phyloP scores from a whole-genome alignment of 352 stramenopile genomes.

The Phytophthora europaea region DNA sequence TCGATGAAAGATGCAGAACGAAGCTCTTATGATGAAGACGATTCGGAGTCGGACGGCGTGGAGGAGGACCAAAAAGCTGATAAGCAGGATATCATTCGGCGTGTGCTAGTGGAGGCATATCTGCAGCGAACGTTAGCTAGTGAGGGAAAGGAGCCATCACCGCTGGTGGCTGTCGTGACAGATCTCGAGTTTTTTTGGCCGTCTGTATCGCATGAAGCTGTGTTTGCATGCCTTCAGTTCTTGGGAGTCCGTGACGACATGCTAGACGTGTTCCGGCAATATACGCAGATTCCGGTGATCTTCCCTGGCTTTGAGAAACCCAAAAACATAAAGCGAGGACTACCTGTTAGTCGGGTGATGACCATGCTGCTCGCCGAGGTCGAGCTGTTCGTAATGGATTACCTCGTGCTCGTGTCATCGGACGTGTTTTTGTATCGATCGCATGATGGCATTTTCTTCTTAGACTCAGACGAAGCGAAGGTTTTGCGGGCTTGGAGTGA shows the following conservation, averaged over 20 bases:
- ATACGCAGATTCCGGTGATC: conserved; percentile 51
- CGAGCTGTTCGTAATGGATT: conserved; percentile 62
- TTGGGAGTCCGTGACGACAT: conserved; percentile 48
- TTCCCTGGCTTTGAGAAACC: conserved; percentile 45
- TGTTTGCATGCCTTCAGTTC: conserved; percentile 49
- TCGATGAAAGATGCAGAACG: conserved; percentile 23
- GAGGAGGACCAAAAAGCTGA: conserved; percentile 26
- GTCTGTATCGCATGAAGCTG: conserved; percentile 51
- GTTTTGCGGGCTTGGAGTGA: conserved; percentile 48
- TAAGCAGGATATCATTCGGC: conserved; percentile 56
- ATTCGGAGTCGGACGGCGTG: conserved; percentile 1
- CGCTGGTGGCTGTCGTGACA: conserved; percentile 50
- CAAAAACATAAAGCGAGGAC: conserved; percentile 45
- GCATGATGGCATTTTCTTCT: conserved; percentile 67
- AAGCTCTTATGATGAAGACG: conserved; percentile 33
- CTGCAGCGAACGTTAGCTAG: conserved; percentile 25
- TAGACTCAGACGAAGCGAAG: conserved; percentile 39
- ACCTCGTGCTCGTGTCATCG: conserved; percentile 41
- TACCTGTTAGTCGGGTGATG: conserved; percentile 49
- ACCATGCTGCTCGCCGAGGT: conserved; percentile 53
- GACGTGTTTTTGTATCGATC: conserved; percentile 52
- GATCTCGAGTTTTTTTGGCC: conserved; percentile 65
- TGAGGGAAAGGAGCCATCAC: conserved; percentile 6
- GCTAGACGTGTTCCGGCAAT: conserved; percentile 43
- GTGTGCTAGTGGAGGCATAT: conserved; percentile 51